phyloP scores from a whole-genome alignment of 371 early-diverging fungal genomes.

The Mortierella sp. region DNA sequence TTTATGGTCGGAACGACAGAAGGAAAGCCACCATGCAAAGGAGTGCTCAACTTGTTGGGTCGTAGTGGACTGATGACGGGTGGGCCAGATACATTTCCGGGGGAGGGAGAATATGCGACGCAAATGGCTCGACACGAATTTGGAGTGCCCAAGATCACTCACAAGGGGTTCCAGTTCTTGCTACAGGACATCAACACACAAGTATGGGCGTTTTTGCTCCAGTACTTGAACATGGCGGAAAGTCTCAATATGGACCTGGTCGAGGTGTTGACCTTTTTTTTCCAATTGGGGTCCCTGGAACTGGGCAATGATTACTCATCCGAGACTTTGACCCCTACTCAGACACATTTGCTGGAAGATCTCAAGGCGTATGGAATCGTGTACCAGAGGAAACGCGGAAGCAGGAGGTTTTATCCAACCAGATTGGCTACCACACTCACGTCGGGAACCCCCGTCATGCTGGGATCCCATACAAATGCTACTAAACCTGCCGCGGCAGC shows the following conservation, averaged over 20 bases:
- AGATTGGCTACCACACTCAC: constrained; percentile 91
- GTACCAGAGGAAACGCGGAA: constrained; percentile 85
- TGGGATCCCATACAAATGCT: constrained; percentile 37
- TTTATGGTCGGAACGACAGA: constrained; percentile 93
- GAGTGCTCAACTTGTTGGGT: constrained; percentile 80
- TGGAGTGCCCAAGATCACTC: constrained; percentile 78
- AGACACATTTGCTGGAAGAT: constrained; percentile 88
- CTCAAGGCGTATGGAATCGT: constrained; percentile 90
- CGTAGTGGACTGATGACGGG: constrained; percentile 83
- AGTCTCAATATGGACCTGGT: constrained; percentile 90
- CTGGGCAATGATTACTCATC: constrained; percentile 90
- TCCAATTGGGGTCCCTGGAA: constrained; percentile 91
- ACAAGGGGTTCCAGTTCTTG: constrained; percentile 96
- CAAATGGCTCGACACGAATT: constrained; percentile 48
- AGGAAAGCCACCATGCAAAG: constrained; percentile 73
- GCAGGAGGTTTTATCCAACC: constrained; percentile 90
- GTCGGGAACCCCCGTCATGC: constrained; percentile 73
- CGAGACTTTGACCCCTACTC: constrained; percentile 85
- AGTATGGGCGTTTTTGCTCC: constrained; percentile 94
- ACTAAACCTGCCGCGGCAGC: constrained; percentile 28
- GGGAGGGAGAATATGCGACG: constrained; percentile 44
- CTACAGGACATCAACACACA: constrained; percentile 94
- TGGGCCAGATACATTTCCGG: constrained; percentile 51
- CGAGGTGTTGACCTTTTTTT: constrained; percentile 90
- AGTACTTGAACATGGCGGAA: constrained; percentile 92